These are phyloP conservation scores for Meira miltonrushii DNA, from an alignment of 1,284 basidiomycete species.

Conservation along the genomic window DNA sequence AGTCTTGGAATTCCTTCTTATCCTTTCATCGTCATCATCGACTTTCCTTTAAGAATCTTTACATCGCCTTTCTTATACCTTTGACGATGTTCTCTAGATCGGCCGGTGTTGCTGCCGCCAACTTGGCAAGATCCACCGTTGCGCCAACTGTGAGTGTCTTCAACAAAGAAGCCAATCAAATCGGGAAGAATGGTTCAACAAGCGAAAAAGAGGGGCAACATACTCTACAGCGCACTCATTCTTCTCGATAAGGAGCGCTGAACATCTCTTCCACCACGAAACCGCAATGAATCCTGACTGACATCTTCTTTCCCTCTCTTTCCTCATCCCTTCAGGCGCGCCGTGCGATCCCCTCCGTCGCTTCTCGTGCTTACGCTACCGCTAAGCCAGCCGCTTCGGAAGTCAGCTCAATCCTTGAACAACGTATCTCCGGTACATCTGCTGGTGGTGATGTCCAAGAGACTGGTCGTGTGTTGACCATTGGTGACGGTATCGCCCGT, in stretches of 20 bases:
- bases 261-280: neutral
- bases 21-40: slow-evolving; percentile 1
- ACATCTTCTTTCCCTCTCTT: neutral
- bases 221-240: neutral
- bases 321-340: slow-evolving; percentile 55
- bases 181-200: slow-evolving; percentile 3
- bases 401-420: slow-evolving; percentile 97
- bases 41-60: slow-evolving; percentile 4
- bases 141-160: slow-evolving; percentile 36
- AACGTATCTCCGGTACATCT: slow-evolving; percentile 87
- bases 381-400: slow-evolving; percentile 99
- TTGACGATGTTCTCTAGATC: slow-evolving; percentile 44
- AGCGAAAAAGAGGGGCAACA: neutral
- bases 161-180: neutral
- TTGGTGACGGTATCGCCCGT: slow-evolving; percentile 99
- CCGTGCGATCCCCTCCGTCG: slow-evolving; percentile 55
- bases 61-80: no score
- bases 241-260: neutral
- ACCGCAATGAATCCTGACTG: neutral
- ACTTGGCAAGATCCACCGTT: slow-evolving; percentile 46
- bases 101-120: slow-evolving; percentile 48
- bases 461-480: slow-evolving; percentile 96
- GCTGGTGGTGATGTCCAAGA: slow-evolving; percentile 93
- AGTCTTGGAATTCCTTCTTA: neutral
- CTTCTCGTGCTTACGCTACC: slow-evolving; percentile 72